Evolutionary conservation across 805 yeast species (phyloP), one percentile per base, ranked within the genome.

Genomic region (Kodamaea hsintzibuensis): DNA sequence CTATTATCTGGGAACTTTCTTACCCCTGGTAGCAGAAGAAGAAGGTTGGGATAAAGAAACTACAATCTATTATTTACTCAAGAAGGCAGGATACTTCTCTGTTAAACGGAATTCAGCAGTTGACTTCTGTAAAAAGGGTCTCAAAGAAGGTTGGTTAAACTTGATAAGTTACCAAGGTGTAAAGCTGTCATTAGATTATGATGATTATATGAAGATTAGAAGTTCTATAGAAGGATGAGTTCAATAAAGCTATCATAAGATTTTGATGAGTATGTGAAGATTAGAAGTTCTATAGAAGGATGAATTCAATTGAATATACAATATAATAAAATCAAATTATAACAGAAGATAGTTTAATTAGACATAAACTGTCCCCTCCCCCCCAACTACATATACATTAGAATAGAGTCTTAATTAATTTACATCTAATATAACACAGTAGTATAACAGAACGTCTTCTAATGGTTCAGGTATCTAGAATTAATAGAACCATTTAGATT

Each of bases 1-100:
- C 3, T 55, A 64, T 0, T 78, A 74, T 52, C 81, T 86, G 49
- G 91, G 98, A 0, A 95, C 98, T 0, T 95, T 91, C 60, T 71
- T 95, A 42, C 99, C 99, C 0, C 88, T 85, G 42, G 98, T 95
- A 1, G 96, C 97, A 18, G 78, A 73, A 3, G 98, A 93, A 60
- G 96, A 92, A 60, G 84, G 82, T 1, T 91, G 97, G 97, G 80
- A 79, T 59, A 81, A 88, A 61, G 71, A 73, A 14, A 85, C 88
- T 19, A 93, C 98, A 0, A 69, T 93, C 53, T 75, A 75, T 55
- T 80, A 89, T 59, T 76, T 96, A 39, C 82, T 93, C 2, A 72
- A 77, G 18, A 95, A 95, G 66, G 91, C 96, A 0, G 95, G 90
- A 0, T 59, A 49, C 25, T 18, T 30, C 10, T 33, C 37, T 18